Evolutionary conservation across 345 rosid genomes (phyloP), one percentile per base, ranked within the genome.

Genomic region (Populus nigra): DNA sequence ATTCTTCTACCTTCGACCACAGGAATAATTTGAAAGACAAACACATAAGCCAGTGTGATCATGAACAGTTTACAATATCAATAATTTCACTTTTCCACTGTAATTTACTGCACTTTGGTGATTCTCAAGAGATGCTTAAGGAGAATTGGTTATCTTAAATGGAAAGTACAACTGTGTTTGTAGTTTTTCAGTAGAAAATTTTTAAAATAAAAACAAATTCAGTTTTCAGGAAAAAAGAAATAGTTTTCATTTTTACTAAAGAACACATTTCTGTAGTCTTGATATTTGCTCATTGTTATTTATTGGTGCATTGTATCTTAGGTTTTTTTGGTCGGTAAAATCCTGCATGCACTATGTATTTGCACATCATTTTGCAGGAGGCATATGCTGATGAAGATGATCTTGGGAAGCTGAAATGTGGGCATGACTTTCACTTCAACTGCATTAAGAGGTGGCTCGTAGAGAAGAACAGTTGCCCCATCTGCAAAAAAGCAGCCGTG

Each of bases 381-480:
- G 81, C 85, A 5, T 85, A 74, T 72, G 82, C 18, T 41, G 74
- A 71, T 20, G 88, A 73, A 4, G 85, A 83, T 23, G 76, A 69
- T 17, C 23, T 87, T 2, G 82, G 82, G 31, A 81, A 69, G 78
- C 73, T 87, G 41, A 80, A 81, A 10, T 87, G 87, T 13, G 86
- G 84, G 9, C 89, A 87, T 77, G 79, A 73, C 2, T 87, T 68
- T 69, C 89, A 87, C 68, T 73, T 75, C 71, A n/a, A 76, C 23
- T 85, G 88, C 74, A 83, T 87, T 15, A 83, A 59, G 55, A 72
- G 50, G 57, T 85, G 90, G 90, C 81, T 87, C 0, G 9, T 27
- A 41, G 53, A 5, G 66, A 87, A 87, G 74, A 87, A 87, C 29
- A 41, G 5, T 3, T 87, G 88, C 78, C 90, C 90, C 45, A 72